Conservation (phyloP, 306 rosid species). For the Quercus cerris region DNA sequence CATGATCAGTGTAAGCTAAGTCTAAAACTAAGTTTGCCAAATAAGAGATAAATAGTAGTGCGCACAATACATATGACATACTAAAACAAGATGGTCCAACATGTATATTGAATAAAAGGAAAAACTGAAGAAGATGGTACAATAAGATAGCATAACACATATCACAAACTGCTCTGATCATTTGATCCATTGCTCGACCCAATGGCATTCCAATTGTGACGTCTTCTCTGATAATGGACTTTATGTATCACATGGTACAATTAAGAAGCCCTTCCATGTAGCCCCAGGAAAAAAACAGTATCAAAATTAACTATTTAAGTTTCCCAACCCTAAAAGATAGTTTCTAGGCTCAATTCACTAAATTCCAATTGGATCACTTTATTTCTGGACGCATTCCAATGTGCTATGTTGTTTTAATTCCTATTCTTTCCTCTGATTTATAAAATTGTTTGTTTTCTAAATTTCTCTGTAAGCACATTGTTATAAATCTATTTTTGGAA, state of each 20-base stretch:
- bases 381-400: not conserved
- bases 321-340: not conserved
- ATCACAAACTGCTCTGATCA: no score
- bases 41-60: no score
- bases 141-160: no score
- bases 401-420: not conserved
- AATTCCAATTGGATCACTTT: not conserved
- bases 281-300: not conserved
- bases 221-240: not conserved
- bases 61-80: no score
- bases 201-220: no score
- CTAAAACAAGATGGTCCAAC: no score
- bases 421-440: not conserved
- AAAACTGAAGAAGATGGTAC: no score
- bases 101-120: no score
- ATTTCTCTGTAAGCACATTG: not conserved
- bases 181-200: no score
- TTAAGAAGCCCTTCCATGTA: not conserved
- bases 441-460: not conserved
- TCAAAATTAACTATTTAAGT: not conserved
- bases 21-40: no score
- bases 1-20: no score
- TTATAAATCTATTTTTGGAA: not conserved
- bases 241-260: not conserved
- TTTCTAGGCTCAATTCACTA: not conserved